These are phyloP conservation scores for Houttuynia cordata DNA, from an alignment of 164 flowering plant genomes.

Conservation along the genomic window DNA sequence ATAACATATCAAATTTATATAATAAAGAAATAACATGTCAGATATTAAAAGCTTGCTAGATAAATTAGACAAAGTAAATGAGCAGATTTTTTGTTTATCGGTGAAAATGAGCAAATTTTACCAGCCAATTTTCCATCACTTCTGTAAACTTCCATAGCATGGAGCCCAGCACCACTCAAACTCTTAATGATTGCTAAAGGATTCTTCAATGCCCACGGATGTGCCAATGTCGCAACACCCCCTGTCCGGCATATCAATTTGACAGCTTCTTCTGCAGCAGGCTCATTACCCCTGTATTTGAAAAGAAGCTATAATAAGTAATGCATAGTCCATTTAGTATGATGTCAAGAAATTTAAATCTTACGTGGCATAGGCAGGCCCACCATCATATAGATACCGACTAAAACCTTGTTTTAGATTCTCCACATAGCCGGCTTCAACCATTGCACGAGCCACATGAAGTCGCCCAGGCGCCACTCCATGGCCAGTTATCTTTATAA, in stretches of 20 bases:
- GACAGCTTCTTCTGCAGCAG: slow-evolving; percentile 66
- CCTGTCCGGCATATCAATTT: slow-evolving; percentile 61
- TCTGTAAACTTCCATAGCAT: slow-evolving; percentile 82
- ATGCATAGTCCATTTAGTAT: neutral
- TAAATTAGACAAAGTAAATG: too few relatives aligned
- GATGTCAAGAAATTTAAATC: neutral
- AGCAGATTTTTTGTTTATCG: too few relatives aligned
- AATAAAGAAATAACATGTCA: too few relatives aligned
- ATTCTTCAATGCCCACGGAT: slow-evolving; percentile 91
- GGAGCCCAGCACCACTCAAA: slow-evolving; percentile 78
- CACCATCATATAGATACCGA: slow-evolving; percentile 81
- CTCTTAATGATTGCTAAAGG: slow-evolving; percentile 47
- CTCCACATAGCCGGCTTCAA: slow-evolving; percentile 89
- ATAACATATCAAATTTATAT: neutral
- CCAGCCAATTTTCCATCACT: slow-evolving; percentile 86
- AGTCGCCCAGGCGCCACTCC: slow-evolving; percentile 95
- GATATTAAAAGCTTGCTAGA: too few relatives aligned
- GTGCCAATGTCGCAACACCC: slow-evolving; percentile 73
- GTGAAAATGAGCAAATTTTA: slow-evolving; percentile 7
- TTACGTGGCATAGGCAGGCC: slow-evolving; percentile 96
- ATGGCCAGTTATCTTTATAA: slow-evolving; percentile 69
- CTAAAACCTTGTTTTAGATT: slow-evolving; percentile 83
- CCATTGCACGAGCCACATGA: slow-evolving; percentile 92
- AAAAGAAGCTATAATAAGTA: neutral
- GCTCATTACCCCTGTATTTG: slow-evolving; percentile 70